Base-by-base conservation (phyloP, 164 flowering plant species). In the Tinospora cordifolia region DNA sequence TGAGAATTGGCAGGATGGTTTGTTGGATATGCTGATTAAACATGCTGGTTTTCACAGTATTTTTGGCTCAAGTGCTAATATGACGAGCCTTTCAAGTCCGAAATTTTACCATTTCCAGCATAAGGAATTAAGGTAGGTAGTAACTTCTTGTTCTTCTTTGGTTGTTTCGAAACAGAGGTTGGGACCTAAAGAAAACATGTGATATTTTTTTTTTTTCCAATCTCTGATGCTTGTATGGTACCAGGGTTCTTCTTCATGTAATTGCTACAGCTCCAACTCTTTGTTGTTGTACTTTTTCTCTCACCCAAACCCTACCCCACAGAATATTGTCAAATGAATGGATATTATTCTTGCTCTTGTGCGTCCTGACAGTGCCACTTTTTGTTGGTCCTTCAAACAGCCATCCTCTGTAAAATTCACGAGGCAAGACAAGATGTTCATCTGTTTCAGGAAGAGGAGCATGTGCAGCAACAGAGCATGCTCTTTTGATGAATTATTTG, bases 41-140 rank as follows among this genome's bases (percentile, higher is more conserved):
- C 17, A 15, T 49, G 58, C 58, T 49, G 58, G 58, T 51, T 51
- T 51, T 51, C 58, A n/a, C 17, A 51, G 58, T 51, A 51, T 54
- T 54, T 54, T 54, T 54, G 21, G 24, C n/a, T 54, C 60, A 21
- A 21, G 8, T 54, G 24, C 21, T 54, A 21, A 19, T 24, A 54
- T 54, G 60, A 19, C 6, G 24, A 8, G 60, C 60, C 22, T 7
- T n/a, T n/a, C 8, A 1, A 21, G 7, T 21, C 51, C 0, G 38
- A 66, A 30, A 63, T 58, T 38, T 25, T 59, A 30, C 24, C 21
- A 47, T 69, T 44, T 34, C 17, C 67, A 22, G 66, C 63, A 25
- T 65, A 30, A 69, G 59, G 12, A 41, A 65, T 24, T 44, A 71
- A 77, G 77, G 26, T 59, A 51, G 71, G 71, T 24, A 36, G 34